Conservation (phyloP, 2,329 filamentous ascomycete species). For the Clarireedia monteithiana region DNA sequence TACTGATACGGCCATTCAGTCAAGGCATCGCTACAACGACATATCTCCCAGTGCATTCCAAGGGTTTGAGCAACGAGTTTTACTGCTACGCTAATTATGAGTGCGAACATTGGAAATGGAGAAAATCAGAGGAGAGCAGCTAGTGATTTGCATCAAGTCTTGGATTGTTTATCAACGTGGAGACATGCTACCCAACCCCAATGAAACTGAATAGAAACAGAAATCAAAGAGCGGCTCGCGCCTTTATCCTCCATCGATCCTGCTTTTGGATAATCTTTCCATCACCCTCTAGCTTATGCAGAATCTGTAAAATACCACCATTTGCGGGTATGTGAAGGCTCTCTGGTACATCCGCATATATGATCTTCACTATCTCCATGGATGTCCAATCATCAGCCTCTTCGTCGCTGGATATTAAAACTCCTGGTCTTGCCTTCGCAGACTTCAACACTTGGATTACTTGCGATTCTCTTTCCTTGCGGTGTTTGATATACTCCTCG, state of each 20-base stretch:
- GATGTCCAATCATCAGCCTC: conserved; percentile 49
- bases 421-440: conserved; percentile 26
- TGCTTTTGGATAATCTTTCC: conserved; percentile 48
- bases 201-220: background rate
- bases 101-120: conserved; percentile 43
- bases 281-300: conserved; percentile 71
- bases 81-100: conserved; percentile 75
- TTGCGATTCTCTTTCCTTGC: conserved; percentile 71
- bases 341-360: conserved; percentile 75
- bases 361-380: conserved; percentile 78
- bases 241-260: conserved; percentile 37
- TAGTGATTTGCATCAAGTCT: background rate
- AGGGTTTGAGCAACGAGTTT: conserved; percentile 73
- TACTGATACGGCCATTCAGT: background rate
- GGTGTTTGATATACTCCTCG: conserved; percentile 74
- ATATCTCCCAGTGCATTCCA: conserved; percentile 61
- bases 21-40: conserved; percentile 45
- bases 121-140: background rate
- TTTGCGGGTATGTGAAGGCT: conserved; percentile 70
- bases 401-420: conserved; percentile 13
- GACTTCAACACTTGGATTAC: conserved; percentile 57
- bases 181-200: background rate
- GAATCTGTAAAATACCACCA: conserved; percentile 66
- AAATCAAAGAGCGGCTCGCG: conserved; percentile 35
- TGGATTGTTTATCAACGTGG: background rate